Conservation (phyloP, 129 eudicot genomes). For the Pulicaria dysenterica region DNA sequence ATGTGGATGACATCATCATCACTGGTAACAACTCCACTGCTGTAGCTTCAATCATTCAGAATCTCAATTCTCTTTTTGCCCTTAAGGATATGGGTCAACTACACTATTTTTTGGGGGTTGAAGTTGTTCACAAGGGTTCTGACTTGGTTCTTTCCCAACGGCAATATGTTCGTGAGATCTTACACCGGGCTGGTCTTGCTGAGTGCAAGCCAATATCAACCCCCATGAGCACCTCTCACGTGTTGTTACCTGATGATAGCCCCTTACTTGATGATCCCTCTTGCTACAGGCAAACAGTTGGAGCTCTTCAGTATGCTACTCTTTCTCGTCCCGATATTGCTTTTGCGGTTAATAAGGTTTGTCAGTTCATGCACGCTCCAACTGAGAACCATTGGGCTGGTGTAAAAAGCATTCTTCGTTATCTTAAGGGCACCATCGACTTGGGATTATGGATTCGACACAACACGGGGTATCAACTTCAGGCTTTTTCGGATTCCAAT, state of each 20-base stretch:
- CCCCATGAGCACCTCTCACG: not conserved
- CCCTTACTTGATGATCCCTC: slow-evolving; percentile 2
- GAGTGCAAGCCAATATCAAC: not conserved
- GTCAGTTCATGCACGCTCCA: too few relatives aligned
- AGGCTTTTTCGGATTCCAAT: too few relatives aligned
- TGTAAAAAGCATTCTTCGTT: too few relatives aligned
- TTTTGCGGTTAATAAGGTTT: not conserved
- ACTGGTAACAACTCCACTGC: not conserved
- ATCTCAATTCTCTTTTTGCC: not conserved
- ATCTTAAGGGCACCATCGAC: too few relatives aligned
- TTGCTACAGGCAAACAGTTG: not conserved
- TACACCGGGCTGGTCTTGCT: not conserved
- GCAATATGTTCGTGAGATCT: not conserved
- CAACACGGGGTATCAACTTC: too few relatives aligned
- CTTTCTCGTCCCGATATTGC: not conserved
- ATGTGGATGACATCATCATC: not conserved
- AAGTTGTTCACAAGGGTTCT: not conserved
- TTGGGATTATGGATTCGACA: too few relatives aligned
- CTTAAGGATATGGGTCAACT: not conserved
- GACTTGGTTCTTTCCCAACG: slow-evolving; percentile 3
- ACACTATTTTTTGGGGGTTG: slow-evolving; percentile 5
- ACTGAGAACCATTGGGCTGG: too few relatives aligned
- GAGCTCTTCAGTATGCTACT: slow-evolving; percentile 22
- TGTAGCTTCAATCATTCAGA: not conserved
- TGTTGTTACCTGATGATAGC: not conserved